phyloP scores from a whole-genome alignment of 306 rosid genomes.

The Quercus alba region DNA sequence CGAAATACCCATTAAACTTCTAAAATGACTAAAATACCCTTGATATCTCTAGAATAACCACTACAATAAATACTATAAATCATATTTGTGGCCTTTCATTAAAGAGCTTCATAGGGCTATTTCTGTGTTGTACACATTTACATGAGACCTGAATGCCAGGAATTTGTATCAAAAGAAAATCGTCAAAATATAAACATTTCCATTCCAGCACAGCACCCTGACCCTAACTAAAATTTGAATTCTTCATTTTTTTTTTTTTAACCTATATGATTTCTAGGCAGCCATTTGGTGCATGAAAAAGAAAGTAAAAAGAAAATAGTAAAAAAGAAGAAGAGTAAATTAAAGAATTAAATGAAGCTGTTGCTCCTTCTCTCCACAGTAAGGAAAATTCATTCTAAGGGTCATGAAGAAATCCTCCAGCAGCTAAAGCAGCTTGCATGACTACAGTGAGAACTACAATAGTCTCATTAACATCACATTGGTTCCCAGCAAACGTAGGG shows the following conservation, averaged over 20 bases:
- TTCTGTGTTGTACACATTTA: background rate
- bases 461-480: constrained; percentile 57
- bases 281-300: background rate
- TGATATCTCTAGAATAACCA: too few species aligned
- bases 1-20: too few species aligned
- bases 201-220: background rate
- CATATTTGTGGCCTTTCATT: too few species aligned
- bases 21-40: too few species aligned
- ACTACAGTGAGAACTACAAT: constrained; percentile 59
- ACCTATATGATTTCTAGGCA: background rate
- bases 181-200: background rate
- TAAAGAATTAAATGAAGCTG: constrained; percentile 5
- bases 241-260: background rate
- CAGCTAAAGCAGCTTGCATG: constrained; percentile 91
- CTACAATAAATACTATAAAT: too few species aligned
- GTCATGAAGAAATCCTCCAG: constrained; percentile 79
- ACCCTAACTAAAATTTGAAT: background rate
- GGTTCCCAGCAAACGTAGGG: constrained; percentile 64
- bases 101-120: background rate
- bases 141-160: background rate
- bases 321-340: background rate
- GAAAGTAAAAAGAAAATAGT: too few species aligned
- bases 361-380: background rate
- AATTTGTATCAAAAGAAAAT: background rate
- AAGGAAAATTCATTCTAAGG: constrained; percentile 40